phyloP scores from a whole-genome alignment of 2,329 filamentous ascomycete species.

The Colletotrichum godetiae region DNA sequence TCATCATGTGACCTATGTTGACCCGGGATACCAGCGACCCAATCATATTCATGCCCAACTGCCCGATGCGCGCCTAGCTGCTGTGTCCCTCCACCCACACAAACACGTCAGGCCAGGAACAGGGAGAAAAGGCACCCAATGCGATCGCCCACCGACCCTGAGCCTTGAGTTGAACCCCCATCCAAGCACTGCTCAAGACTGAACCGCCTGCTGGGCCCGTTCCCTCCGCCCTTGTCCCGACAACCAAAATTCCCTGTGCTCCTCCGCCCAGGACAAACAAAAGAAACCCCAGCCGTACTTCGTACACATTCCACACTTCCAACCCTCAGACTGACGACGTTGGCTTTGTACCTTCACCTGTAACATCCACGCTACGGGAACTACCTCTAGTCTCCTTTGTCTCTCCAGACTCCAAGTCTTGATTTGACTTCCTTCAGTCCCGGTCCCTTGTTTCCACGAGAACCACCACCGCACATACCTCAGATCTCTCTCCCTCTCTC shows the following conservation, averaged over 20 bases:
- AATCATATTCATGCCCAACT: slow-evolving; percentile 25
- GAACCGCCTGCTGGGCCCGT: background rate
- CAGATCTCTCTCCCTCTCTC: background rate
- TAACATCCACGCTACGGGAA: slow-evolving; percentile 10
- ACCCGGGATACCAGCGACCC: background rate
- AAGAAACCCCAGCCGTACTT: slow-evolving; percentile 5
- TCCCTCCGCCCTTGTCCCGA: slow-evolving; percentile 30
- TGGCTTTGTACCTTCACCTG: slow-evolving; percentile 3
- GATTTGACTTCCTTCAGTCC: background rate
- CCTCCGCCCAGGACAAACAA: slow-evolving; percentile 12
- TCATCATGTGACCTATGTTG: slow-evolving; percentile 12
- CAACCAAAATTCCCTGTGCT: slow-evolving; percentile 33
- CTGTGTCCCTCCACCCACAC: background rate
- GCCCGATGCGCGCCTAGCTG: background rate
- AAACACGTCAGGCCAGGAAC: background rate
- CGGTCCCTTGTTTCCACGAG: slow-evolving; percentile 23
- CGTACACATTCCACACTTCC: background rate
- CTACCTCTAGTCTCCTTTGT: slow-evolving; percentile 6
- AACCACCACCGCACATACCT: slow-evolving; percentile 28
- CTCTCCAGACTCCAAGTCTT: background rate
- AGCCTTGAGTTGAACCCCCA: background rate
- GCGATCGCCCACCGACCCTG: background rate
- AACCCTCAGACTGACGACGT: slow-evolving; percentile 18
- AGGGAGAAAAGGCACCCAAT: slow-evolving; percentile 9
- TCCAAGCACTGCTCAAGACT: background rate